Percentiles rank a stretch among this genome's conserved stretches.
Evolutionary conservation across 371 early-diverging fungal genomes (phyloP).

Genomic region (Encephalitozoon cuniculi): DNA sequence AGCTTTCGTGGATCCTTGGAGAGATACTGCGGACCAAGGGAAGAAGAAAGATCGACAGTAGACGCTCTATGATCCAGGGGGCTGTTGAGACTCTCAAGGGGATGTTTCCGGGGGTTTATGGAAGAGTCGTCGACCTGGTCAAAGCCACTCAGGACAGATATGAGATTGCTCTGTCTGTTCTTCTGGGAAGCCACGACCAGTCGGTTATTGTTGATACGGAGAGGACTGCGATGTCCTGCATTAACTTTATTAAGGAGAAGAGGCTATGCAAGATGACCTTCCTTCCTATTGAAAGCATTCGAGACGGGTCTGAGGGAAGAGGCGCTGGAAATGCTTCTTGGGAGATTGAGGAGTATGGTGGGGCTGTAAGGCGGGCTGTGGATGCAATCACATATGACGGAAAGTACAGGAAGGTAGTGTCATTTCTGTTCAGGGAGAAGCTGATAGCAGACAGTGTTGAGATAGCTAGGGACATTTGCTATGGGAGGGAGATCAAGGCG

Average conservation of each 20-base stretch:
- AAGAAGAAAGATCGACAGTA: constrained; percentile 71
- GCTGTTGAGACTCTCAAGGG: constrained; percentile 61
- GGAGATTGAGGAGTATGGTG: background rate
- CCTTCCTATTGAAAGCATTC: constrained; percentile 74
- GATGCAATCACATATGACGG: constrained; percentile 76
- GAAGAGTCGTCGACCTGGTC: constrained; percentile 77
- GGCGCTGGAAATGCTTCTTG: constrained; percentile 52
- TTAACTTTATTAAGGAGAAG: constrained; percentile 77
- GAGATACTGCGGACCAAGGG: constrained; percentile 63
- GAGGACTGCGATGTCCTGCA: constrained; percentile 64
- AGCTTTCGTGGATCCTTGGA: constrained; percentile 62
- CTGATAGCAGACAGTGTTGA: constrained; percentile 30
- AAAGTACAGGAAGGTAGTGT: constrained; percentile 68
- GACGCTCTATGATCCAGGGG: constrained; percentile 68
- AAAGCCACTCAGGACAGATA: constrained; percentile 81
- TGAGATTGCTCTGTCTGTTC: constrained; percentile 69
- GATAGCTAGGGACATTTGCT: constrained; percentile 60
- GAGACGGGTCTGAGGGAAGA: constrained; percentile 52
- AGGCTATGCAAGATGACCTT: constrained; percentile 80
- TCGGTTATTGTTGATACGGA: constrained; percentile 64
- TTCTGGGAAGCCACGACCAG: constrained; percentile 63
- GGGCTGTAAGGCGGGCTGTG: constrained; percentile 70
- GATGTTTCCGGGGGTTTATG: constrained; percentile 69
- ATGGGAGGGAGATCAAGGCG: constrained; percentile 68
- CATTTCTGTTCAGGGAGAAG: constrained; percentile 67